phyloP scores from a whole-genome alignment of 495 filamentous ascomycete genomes.

The Penicillium cosmopolitanum region DNA sequence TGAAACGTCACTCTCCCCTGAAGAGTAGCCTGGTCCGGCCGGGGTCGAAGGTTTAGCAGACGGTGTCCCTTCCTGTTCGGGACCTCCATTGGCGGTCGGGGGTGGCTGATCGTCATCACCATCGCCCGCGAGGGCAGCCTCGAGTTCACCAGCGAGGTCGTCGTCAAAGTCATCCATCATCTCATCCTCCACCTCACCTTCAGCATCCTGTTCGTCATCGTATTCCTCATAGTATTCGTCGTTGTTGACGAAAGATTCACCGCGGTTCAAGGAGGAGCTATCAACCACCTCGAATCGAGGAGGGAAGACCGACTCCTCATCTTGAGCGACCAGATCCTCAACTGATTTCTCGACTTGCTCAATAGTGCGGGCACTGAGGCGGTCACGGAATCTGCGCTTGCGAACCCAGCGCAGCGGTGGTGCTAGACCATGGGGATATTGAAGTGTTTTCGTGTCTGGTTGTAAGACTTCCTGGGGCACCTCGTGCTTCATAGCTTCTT shows the following conservation, averaged over 20 bases:
- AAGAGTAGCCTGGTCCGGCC: slow-evolving; percentile 39
- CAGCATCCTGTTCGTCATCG: slow-evolving; percentile 59
- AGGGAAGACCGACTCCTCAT: slow-evolving; percentile 58
- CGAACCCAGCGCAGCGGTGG: slow-evolving; percentile 87
- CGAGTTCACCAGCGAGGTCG: slow-evolving; percentile 57
- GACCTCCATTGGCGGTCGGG: slow-evolving; percentile 14
- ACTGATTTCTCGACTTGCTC: slow-evolving; percentile 87
- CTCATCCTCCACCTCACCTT: slow-evolving; percentile 53
- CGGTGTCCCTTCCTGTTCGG: slow-evolving; percentile 36
- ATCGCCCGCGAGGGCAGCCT: slow-evolving; percentile 55
- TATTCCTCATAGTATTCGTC: slow-evolving; percentile 54
- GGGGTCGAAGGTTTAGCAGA: slow-evolving; percentile 43
- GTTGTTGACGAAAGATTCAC: slow-evolving; percentile 46
- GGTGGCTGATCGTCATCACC: slow-evolving; percentile 38
- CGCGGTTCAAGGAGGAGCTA: slow-evolving; percentile 53
- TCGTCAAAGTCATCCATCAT: slow-evolving; percentile 65
- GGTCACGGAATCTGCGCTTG: slow-evolving; percentile 78
- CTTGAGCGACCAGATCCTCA: slow-evolving; percentile 71
- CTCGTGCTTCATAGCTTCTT: slow-evolving; percentile 67
- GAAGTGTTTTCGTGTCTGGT: slow-evolving; percentile 60
- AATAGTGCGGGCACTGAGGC: slow-evolving; percentile 80
- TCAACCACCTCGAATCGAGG: slow-evolving; percentile 69
- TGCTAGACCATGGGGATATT: slow-evolving; percentile 91
- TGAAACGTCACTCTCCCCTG: slow-evolving; percentile 54
- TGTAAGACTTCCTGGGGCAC: slow-evolving; percentile 68